Evolutionary conservation across 495 filamentous ascomycete genomes (phyloP).

Genomic region (Xylaria bambusicola): DNA sequence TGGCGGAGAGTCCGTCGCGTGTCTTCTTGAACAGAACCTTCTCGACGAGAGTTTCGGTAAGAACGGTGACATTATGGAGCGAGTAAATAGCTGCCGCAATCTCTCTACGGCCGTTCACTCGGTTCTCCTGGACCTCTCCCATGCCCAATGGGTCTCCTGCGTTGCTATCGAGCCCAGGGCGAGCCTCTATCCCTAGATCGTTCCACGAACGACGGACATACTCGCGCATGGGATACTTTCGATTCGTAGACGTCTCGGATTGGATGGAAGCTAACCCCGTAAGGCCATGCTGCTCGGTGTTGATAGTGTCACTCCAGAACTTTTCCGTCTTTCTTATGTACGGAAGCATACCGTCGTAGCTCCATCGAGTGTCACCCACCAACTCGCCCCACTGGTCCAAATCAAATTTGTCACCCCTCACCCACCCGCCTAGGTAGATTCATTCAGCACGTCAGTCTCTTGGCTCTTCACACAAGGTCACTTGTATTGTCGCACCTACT

Average conservation of each 20-base stretch:
- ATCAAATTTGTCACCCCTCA: constrained; percentile 38
- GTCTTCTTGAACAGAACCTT: constrained; percentile 25
- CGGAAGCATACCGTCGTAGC: constrained; percentile 36
- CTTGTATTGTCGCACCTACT: constrained; percentile 3
- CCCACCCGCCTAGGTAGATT: constrained; percentile 31
- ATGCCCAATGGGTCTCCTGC: constrained; percentile 35
- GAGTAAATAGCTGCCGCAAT: constrained; percentile 34
- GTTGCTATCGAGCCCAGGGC: constrained; percentile 30
- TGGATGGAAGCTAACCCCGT: constrained; percentile 31
- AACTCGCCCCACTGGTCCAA: constrained; percentile 41
- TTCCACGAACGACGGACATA: constrained; percentile 26
- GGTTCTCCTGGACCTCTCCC: constrained; percentile 35
- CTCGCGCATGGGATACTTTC: constrained; percentile 35
- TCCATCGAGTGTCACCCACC: constrained; percentile 41
- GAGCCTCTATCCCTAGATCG: constrained; percentile 28
- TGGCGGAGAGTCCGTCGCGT: constrained; percentile 16
- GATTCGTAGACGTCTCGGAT: constrained; percentile 23
- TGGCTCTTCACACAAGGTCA: too few species aligned
- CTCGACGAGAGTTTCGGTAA: constrained; percentile 33
- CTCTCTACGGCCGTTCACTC: constrained; percentile 37
- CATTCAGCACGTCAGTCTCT: too few species aligned
- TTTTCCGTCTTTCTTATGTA: constrained; percentile 34
- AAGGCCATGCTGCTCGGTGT: constrained; percentile 25
- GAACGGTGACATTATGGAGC: constrained; percentile 28
- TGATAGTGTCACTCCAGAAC: constrained; percentile 10